Evolutionary conservation across 2,329 filamentous ascomycete species (phyloP), one percentile per base, ranked within the genome.

Genomic region (Cordyceps fumosorosea): DNA sequence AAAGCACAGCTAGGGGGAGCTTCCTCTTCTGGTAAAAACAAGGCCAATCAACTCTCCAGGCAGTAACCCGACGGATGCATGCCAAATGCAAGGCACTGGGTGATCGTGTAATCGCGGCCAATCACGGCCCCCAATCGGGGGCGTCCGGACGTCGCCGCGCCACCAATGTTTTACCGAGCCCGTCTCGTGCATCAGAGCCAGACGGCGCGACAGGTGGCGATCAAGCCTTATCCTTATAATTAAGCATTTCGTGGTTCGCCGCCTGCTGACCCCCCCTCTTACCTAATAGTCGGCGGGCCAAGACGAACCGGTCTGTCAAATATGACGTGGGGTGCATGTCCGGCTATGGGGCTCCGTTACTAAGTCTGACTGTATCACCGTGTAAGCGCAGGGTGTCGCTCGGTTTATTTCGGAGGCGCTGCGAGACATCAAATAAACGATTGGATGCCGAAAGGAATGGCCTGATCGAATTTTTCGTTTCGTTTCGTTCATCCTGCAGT

Each of bases 341-440:
- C 37, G 12, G 22, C n/a, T 24, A 51, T 37, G 60, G 60, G 54
- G 53, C 54, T 20, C 42, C 56, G 54, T 62, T 37, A 53, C 60
- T 62, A 62, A 62, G 45, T 37, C 60, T 62, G 60, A 62, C 60
- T 62, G 55, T 56, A 53, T 56, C 50, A 42, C 34, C 45, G 59
- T 62, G 51, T 62, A 62, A 62, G 55, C 47, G 7, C 22, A 53
- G 53, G 37, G 42, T 57, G 7, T 48, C 34, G 48, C 20, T 62
- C 40, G 53, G 60, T 51, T 56, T 11, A 47, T 47, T 29, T 57
- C 48, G 37, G 34, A 50, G n/a, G 34, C 29, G 11, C 8, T 32
- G 16, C 24, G 32, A 22, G n/a, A 53, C 53, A 16, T 29, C 8
- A 53, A 14, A 45, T 11, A 22, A 20, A 3, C 16, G 8, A 47